Base-by-base conservation (phyloP, 1,139 yeast genomes). In the Yamadazyma triangularis region DNA sequence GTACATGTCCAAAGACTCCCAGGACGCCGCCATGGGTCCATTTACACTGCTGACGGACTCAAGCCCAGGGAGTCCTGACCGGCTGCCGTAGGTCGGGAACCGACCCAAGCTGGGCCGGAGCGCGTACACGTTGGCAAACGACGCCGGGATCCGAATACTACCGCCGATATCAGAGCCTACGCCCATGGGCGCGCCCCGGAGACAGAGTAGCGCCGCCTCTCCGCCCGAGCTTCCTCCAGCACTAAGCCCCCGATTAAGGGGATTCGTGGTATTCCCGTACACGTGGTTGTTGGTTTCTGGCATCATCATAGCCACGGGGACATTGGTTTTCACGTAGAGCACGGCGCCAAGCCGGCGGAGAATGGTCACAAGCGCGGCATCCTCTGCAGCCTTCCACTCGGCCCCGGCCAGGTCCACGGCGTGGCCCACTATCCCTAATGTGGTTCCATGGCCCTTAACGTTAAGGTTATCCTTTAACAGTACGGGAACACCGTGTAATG, bases 381-480 rank as follows among this genome's bases (percentile, higher is more conserved):
- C 64, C 11, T 46, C 35, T 1, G 47, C 53, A 1, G 60, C 43
- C 40, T 59, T 64, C 11, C 45, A 35, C 0, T 48, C 53, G 31
- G 50, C 39, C 20, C 32, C 29, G 18, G 32, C 38, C 56, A 70
- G 77, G 10, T 48, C 50, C 35, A 45, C 53, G 38, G 51, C 45
- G 34, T 42, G 47, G 28, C 47, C 47, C 21, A 73, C 67, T 46
- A 68, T 67, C 5, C 80, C 80, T 25, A 72, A 51, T 8, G 72
- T 59, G 3, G 77, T 61, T 29, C 73, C 78, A 35, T 66, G 70
- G 25, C 80, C 81, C 30, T 56, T 56, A 28, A 73, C 52, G 36
- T 62, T 60, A 37, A 66, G 58, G 24, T 73, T 67, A 39, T 83
- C 93, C 48, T 83, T 83, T 37, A 84, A 59, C 2, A 91, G 81